Base-by-base conservation (phyloP, 2,329 filamentous ascomycete genomes). In the Penicillium sp. region DNA sequence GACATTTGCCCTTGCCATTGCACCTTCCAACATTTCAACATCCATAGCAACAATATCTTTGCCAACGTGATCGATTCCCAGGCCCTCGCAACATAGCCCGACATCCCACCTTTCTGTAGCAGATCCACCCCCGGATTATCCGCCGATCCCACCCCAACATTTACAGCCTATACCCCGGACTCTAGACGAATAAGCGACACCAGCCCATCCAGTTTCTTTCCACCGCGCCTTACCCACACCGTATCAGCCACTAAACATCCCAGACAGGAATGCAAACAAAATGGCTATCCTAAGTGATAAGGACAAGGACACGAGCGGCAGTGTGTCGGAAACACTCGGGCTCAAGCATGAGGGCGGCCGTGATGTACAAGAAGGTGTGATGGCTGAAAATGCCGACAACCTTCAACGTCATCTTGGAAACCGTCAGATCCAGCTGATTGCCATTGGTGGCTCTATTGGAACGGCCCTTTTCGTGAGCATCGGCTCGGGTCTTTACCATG, bases 391-490 rank as follows among this genome's bases (percentile, higher is more conserved):
- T 49, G 63, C 60, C 21, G 65, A 66, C 31, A 59, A 62, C 29
- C 62, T 67, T 35, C 63, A 67, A 42, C 62, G 65, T 38, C 65
- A 67, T 49, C 51, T 67, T 10, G 63, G 61, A 19, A 67, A 67
- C 19, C 65, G 65, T 36, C 65, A 67, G 31, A 66, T 67, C 23
- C 65, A 67, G 42, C 51, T 72, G 12, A 71, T 78, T 47, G 75
- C 74, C 29, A 77, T 77, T 44, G 76, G 76, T 21, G 76, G 76
- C 21, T 73, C 73, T 2, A 75, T 78, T 33, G 73, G 75, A 43
- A 74, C 70, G 0, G 73, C 71, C 15, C 66, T 78, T 10, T 75
- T 76, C 58, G 71, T 77, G 39, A 71, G 68, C 60, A 77, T 77
- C 52, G 75, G 75, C 17, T 63, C 62, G 6, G 75, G 71, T 45